Evolutionary conservation across 345 rosid species (phyloP), one percentile per base, ranked within the genome.

Genomic region (Pistacia vera): DNA sequence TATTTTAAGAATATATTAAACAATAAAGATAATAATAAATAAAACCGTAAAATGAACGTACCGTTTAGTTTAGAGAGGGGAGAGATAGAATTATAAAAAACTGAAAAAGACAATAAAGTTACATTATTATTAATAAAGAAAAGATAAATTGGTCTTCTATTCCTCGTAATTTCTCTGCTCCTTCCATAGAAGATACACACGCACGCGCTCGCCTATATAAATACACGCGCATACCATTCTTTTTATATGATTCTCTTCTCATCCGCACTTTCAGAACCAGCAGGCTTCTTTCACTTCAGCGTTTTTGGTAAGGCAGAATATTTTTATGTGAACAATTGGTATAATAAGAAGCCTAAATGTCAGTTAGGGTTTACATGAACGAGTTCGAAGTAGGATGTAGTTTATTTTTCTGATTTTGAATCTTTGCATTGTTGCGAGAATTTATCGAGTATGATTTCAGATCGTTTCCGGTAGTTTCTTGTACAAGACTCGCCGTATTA

Each of bases 221-320:
- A 11, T 11, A 5, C 11, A 18, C 49, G 33, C 72, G 10, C 30
- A 4, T 11, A 11, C 4, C 2, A 4, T 55, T 0, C 4, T 4
- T 13, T 57, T 38, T 38, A 0, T 5, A 2, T 35, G 33, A 57
- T 6, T 55, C 55, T 58, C 38, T 30, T 66, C 74, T 25, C 41
- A 20, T 11, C 38, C 4, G 1, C 22, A 11, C 73, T 11, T 11
- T 30, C 33, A 30, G 33, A 30, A 30, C 33, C 33, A 30, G 4
- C 6, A 13, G 11, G 57, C 9, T 54, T 11, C 8, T 54, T 36
- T 38, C 25, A 11, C 35, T 70, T 18, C 48, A n/a, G 17, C 54
- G 74, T 57, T 12, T 13, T 12, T 20, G 74, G 74, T 71, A 6
- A 71, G 74, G 65, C 8, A 12, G 11, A 18, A 66, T 57, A 5